Percentiles rank a stretch among this genome's conserved stretches.
phyloP scores from a whole-genome alignment of 331 rosid genomes.

The Quercus tomentella region DNA sequence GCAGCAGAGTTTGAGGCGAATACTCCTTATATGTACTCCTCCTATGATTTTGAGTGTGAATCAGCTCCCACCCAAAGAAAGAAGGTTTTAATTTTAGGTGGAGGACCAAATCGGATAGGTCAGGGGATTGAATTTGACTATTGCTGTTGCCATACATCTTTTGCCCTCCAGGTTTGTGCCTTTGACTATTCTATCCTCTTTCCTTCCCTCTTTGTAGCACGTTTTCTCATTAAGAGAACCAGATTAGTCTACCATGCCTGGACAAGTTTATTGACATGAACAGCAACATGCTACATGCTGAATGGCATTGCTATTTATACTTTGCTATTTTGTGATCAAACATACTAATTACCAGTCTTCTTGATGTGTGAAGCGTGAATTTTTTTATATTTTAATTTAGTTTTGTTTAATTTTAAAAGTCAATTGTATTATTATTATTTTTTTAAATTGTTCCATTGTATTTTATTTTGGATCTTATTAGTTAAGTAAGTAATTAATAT shows the following conservation, averaged over 20 bases:
- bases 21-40: conserved; percentile 98
- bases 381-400: no score
- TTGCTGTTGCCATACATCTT: conserved; percentile 95
- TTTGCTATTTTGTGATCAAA: neutral
- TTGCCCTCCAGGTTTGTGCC: conserved; percentile 78
- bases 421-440: no score
- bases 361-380: no score
- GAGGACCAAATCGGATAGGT: conserved; percentile 98
- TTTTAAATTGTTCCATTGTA: no score
- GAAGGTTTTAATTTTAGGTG: conserved; percentile 94
- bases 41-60: conserved; percentile 96
- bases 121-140: conserved; percentile 99
- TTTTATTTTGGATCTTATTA: no score
- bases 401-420: no score
- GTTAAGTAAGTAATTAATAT: no score
- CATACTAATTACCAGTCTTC: neutral
- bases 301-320: neutral
- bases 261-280: neutral
- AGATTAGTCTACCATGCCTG: neutral
- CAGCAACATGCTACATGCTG: neutral
- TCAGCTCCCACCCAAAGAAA: conserved; percentile 78
- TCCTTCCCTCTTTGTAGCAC: neutral
- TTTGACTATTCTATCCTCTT: neutral
- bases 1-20: conserved; percentile 99
- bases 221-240: neutral